Evolutionary conservation across 768 basidiomycete species (phyloP).

Genomic region (Mycena filopes): DNA sequence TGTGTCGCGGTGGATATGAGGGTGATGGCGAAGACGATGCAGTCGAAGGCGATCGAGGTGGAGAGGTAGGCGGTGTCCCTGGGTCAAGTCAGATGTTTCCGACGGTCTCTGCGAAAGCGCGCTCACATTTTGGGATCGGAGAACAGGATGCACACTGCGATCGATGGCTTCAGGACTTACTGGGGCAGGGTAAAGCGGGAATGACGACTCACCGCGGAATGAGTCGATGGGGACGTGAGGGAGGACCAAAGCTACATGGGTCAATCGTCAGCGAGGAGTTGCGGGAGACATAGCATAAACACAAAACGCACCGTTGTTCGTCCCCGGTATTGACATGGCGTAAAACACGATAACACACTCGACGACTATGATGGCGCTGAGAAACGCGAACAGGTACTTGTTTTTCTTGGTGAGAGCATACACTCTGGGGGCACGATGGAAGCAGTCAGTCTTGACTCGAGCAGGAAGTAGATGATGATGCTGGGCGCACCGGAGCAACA

Average conservation of each 20-base stretch:
- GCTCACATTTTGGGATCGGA: constrained; percentile 24
- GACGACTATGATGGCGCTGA: constrained; percentile 34
- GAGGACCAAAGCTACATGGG: constrained; percentile 21
- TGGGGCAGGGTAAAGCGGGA: background rate
- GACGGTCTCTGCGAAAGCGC: background rate
- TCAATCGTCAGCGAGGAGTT: background rate
- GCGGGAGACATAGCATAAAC: background rate
- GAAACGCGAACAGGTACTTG: constrained; percentile 25
- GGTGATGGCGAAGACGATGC: constrained; percentile 39
- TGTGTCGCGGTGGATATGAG: constrained; percentile 28
- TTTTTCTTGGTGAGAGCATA: constrained; percentile 37
- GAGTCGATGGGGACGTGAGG: constrained; percentile 33
- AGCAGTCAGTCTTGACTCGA: background rate
- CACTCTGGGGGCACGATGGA: constrained; percentile 30
- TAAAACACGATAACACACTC: constrained; percentile 41
- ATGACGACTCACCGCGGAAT: constrained; percentile 26
- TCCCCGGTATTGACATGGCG: constrained; percentile 40
- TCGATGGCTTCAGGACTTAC: background rate
- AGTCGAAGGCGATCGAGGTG: constrained; percentile 39
- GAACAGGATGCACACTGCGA: constrained; percentile 31
- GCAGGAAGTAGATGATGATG: background rate
- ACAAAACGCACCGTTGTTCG: constrained; percentile 35
- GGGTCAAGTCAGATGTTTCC: background rate
- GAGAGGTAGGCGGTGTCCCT: constrained; percentile 43
- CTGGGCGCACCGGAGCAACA: constrained; percentile 37